phyloP scores from a whole-genome alignment of 2,329 filamentous ascomycete genomes.

The Fusarium mexicanum region DNA sequence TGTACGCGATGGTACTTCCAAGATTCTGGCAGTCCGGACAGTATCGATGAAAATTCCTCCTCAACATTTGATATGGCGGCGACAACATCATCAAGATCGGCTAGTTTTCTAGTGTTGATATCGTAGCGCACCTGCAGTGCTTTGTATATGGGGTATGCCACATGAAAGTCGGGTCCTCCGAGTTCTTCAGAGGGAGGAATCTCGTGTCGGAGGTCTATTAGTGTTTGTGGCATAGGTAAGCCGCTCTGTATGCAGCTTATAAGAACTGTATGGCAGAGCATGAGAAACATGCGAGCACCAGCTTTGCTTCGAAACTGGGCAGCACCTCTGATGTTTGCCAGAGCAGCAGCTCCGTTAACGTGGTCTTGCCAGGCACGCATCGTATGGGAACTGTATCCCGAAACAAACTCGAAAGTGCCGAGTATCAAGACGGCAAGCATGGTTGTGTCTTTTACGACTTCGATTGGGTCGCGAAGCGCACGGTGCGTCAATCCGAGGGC shows the following conservation, averaged over 20 bases:
- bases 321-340: conserved; percentile 60
- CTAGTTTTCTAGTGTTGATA: conserved; percentile 52
- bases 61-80: conserved; percentile 53
- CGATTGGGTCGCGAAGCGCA: conserved; percentile 56
- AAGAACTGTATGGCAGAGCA: conserved; percentile 61
- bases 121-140: conserved; percentile 59
- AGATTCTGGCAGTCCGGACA: conserved; percentile 50
- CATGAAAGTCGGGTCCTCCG: conserved; percentile 53
- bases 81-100: conserved; percentile 49
- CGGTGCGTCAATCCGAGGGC: conserved; percentile 62
- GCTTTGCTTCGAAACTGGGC: conserved; percentile 57
- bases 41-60: conserved; percentile 53
- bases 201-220: conserved; percentile 58
- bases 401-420: conserved; percentile 64
- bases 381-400: conserved; percentile 57
- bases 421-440: conserved; percentile 64
- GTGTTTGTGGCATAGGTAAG: conserved; percentile 57
- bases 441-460: conserved; percentile 59
- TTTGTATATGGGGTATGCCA: conserved; percentile 57
- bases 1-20: conserved; percentile 56
- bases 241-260: conserved; percentile 63
- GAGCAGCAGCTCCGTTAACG: conserved; percentile 61
- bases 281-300: conserved; percentile 63
- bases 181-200: conserved; percentile 50
- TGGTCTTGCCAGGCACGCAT: conserved; percentile 64